Evolutionary conservation across 148 eudicot species (phyloP), one percentile per base, ranked within the genome.

Genomic region (Vaccinium myrtillus): DNA sequence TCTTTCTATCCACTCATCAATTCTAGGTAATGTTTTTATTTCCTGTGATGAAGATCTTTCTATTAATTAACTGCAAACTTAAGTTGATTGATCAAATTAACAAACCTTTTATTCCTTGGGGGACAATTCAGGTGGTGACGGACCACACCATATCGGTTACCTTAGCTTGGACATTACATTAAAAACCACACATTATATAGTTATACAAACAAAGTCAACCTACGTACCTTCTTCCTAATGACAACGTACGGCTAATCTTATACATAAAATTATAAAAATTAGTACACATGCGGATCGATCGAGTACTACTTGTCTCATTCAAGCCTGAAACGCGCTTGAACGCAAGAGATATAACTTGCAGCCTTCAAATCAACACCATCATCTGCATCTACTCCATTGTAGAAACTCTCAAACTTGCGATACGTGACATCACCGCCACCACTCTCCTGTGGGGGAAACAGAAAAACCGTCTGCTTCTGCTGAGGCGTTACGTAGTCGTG

Each of bases 331-430:
- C 94, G 86, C 82, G 93, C 94, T 9, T 85, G 90, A 32, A 92
- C 95, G 49, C 89, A 80, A 30, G 91, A 88, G 16, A 94, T 94
- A 71, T 94, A 94, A 11, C 73, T 89, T 2, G 90, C 85, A 5
- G 98, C 95, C 74, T 90, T 91, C 77, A 90, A 85, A 86, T 94
- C 91, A 2, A 91, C 94, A n/a, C 82, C 65, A 75, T 91, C 93
- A 39, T 94, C 92, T 0, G 55, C 93, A 16, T 75, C 74, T 12
- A 63, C 84, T 46, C 84, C 77, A 48, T 77, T 80, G 69, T 89
- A 76, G 36, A 75, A 77, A 21, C 82, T 88, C 16, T 91, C 93
- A 70, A 86, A 78, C 43, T 82, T 78, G 58, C 71, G 77, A 36
- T 81, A 85, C 2, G 86, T 76, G 19, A 77, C 88, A 36, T 25